phyloP scores from a whole-genome alignment of 2,329 filamentous ascomycete species.

The Clonostachys byssicola region DNA sequence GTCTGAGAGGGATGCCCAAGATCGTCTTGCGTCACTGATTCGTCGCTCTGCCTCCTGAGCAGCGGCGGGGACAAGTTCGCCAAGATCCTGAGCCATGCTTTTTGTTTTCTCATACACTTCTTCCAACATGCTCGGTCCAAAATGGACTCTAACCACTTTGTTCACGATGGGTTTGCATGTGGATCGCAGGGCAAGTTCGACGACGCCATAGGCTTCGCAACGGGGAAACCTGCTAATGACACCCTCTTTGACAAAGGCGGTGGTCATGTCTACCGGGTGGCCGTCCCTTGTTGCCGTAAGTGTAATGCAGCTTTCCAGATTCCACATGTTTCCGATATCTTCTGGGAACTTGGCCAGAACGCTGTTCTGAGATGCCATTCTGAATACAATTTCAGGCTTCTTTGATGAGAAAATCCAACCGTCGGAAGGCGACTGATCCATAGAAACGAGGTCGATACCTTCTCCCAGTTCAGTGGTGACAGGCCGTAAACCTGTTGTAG shows the following conservation, averaged over 20 bases:
- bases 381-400: constrained; percentile 21
- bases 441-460: background rate
- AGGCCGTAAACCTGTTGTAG: background rate
- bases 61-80: constrained; percentile 30
- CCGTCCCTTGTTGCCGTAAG: constrained; percentile 49
- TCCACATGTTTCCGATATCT: constrained; percentile 46
- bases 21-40: constrained; percentile 24
- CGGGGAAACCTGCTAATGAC: constrained; percentile 47
- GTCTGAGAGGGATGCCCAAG: constrained; percentile 21
- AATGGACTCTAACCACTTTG: constrained; percentile 57
- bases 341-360: constrained; percentile 50
- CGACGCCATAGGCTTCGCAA: constrained; percentile 51
- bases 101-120: constrained; percentile 39
- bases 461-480: background rate
- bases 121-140: constrained; percentile 43
- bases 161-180: constrained; percentile 56
- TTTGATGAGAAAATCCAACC: constrained; percentile 27
- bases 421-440: constrained; percentile 8
- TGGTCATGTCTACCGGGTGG: constrained; percentile 40
- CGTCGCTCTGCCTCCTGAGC: constrained; percentile 30
- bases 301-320: constrained; percentile 46
- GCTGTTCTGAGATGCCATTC: constrained; percentile 34
- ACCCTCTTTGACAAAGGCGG: constrained; percentile 42
- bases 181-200: constrained; percentile 55
- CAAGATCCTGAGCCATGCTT: constrained; percentile 34